Evolutionary conservation across 139 green algal genomes (phyloP).

Genomic region (Choricystis sp.): DNA sequence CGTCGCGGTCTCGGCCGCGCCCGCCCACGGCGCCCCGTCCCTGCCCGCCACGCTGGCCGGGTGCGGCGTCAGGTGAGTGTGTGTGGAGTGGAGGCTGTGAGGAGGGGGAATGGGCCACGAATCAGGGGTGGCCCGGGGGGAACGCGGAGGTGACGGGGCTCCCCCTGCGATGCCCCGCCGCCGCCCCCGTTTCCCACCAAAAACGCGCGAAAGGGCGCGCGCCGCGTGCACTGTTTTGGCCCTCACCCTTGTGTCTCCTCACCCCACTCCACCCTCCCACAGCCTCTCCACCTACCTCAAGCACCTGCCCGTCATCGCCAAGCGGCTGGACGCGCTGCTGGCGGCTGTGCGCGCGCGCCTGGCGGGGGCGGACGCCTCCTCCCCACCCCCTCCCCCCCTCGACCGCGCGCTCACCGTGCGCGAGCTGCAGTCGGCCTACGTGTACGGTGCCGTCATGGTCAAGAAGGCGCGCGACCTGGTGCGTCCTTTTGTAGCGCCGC

Average conservation of each 20-base stretch:
- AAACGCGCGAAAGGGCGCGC: too few relatives aligned
- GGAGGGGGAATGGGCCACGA: too few relatives aligned
- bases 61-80: background rate
- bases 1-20: too few relatives aligned
- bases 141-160: too few relatives aligned
- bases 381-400: background rate
- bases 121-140: too few relatives aligned
- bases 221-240: background rate
- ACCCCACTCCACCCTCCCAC: background rate
- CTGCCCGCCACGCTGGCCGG: background rate
- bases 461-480: conserved; percentile 11
- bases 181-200: background rate
- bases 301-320: conserved; percentile 9
- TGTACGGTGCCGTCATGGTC: conserved; percentile 12
- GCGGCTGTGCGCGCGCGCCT: too few relatives aligned
- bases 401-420: conserved; percentile 6
- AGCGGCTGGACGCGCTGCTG: conserved; percentile 1
- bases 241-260: background rate
- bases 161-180: background rate
- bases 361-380: background rate
- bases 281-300: conserved; percentile 17
- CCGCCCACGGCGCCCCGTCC: too few relatives aligned
- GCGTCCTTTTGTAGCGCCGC: background rate
- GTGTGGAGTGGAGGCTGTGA: background rate
- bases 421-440: conserved; percentile 15